Conservation (phyloP, 495 filamentous ascomycete species). For the Talaromyces borbonicus region DNA sequence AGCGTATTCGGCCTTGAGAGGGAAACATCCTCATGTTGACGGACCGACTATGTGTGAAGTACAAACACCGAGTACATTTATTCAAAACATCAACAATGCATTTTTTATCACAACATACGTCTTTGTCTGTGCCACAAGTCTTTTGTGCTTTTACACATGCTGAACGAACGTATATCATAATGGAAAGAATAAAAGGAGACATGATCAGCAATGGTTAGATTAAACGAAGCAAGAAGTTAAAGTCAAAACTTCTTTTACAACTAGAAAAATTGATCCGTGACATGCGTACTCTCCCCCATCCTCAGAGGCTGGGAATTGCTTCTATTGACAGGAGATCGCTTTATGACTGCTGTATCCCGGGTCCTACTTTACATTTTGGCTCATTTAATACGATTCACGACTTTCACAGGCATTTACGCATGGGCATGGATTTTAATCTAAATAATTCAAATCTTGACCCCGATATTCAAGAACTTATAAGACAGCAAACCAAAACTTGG, state of each 20-base stretch:
- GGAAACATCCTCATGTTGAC: constrained; percentile 26
- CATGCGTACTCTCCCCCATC: constrained; percentile 29
- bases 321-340: constrained; percentile 32
- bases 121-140: constrained; percentile 42
- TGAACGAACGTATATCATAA: constrained; percentile 38
- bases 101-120: constrained; percentile 36
- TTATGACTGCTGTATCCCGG: constrained; percentile 29
- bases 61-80: constrained; percentile 23
- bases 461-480: constrained; percentile 30
- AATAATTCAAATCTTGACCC: constrained; percentile 15
- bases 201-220: constrained; percentile 26
- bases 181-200: constrained; percentile 40
- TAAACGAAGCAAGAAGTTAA: constrained; percentile 25
- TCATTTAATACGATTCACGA: constrained; percentile 32
- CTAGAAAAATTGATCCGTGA: constrained; percentile 29
- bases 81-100: constrained; percentile 41
- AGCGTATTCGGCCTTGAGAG: constrained; percentile 15
- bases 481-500: constrained; percentile 22
- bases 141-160: constrained; percentile 36
- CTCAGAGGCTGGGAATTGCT: constrained; percentile 22
- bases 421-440: constrained; percentile 21
- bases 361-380: constrained; percentile 22
- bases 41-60: constrained; percentile 30
- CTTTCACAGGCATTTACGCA: constrained; percentile 35
- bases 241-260: constrained; percentile 33